Evolutionary conservation across 306 rosid species (phyloP).

Genomic region (Sesbania bispinosa): DNA sequence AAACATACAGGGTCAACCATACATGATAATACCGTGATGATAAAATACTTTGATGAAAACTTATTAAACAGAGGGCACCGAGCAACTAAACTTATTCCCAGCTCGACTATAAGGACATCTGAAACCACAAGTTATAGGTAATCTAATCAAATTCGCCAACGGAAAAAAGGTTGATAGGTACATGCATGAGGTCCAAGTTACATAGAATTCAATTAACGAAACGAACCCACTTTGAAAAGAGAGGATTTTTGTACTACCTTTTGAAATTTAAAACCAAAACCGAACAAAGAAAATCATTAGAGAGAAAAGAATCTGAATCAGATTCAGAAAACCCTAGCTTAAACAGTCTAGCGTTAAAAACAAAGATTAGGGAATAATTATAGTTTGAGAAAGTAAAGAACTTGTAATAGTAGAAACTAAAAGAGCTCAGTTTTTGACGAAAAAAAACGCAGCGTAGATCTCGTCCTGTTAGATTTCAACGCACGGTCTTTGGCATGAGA

Average conservation of each 20-base stretch:
- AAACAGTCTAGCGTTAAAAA: neutral
- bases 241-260: neutral
- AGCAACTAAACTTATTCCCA: neutral
- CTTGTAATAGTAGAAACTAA: neutral
- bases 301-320: neutral
- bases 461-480: conserved; percentile 16
- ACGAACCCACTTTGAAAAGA: neutral
- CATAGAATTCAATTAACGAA: neutral
- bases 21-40: neutral
- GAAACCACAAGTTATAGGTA: neutral
- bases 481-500: conserved; percentile 10
- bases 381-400: neutral
- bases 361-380: neutral
- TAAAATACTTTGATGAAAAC: neutral
- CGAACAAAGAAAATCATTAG: neutral
- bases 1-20: neutral
- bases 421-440: neutral
- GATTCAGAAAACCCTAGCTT: conserved; percentile 27
- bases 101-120: neutral
- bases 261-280: conserved; percentile 1
- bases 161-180: neutral
- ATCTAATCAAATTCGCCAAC: neutral
- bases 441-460: neutral
- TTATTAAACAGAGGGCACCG: neutral
- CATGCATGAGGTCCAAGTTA: neutral